Conservation (phyloP, 768 basidiomycete genomes). For the Arthromyces matolae region DNA sequence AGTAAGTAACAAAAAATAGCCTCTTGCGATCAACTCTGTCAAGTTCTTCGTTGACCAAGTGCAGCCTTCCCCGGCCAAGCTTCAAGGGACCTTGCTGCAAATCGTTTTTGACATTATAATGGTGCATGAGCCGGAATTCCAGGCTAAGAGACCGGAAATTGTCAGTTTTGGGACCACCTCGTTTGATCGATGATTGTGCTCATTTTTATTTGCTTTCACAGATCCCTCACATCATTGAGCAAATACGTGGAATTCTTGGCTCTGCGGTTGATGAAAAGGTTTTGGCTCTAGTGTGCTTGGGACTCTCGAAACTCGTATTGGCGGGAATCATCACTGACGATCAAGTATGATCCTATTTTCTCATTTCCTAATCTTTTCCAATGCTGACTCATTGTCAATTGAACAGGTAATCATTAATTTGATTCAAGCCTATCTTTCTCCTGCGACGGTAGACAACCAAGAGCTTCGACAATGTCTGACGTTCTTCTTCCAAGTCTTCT, state of each 20-base stretch:
- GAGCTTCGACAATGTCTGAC: constrained; percentile 81
- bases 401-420: constrained; percentile 37
- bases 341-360: constrained; percentile 42
- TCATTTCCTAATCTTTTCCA: constrained; percentile 14
- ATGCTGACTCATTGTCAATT: constrained; percentile 39
- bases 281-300: constrained; percentile 70
- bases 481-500: constrained; percentile 84
- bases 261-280: constrained; percentile 52
- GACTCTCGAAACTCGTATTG: constrained; percentile 83
- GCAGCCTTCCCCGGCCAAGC: constrained; percentile 52
- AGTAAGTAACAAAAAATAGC: too few relatives aligned
- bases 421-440: constrained; percentile 65
- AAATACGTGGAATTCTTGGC: constrained; percentile 35
- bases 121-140: constrained; percentile 68
- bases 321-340: constrained; percentile 73
- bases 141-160: constrained; percentile 14
- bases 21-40: constrained; percentile 38
- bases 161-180: too few relatives aligned
- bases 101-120: constrained; percentile 84
- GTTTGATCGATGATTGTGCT: too few relatives aligned
- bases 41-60: constrained; percentile 64
- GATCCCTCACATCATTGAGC: constrained; percentile 19
- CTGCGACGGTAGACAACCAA: constrained; percentile 76
- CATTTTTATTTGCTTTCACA: too few relatives aligned
- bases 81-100: constrained; percentile 71